Evolutionary conservation across 345 rosid genomes (phyloP), one percentile per base, ranked within the genome.

Genomic region (Moringa oleifera): DNA sequence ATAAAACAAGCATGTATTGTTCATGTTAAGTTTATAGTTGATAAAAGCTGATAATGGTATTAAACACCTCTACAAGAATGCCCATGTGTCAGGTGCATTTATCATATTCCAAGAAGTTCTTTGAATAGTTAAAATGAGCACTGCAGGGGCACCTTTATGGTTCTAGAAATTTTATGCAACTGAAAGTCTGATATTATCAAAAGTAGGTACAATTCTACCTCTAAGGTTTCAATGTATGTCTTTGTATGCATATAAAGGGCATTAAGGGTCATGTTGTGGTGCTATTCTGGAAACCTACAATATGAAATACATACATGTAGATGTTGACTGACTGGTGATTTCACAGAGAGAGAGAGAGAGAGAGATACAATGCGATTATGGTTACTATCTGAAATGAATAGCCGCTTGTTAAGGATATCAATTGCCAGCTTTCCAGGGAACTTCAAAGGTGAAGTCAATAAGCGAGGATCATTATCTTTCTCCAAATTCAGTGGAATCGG

Each of bases 331-430:
- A 41, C 47, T 16, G 47, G 13, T 33, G 37, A 41, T 15, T 41
- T 33, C 11, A 33, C 11, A 33, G 37, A 33, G 12, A 11, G 47
- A 5, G 13, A n/a, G 65, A 59, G 57, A 71, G 49, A 62, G 75
- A 65, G 63, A 77, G 50, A 19, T 86, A 89, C 98, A 53, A 89
- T 86, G 68, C 97, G 91, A 79, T 93, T 89, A 68, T 93, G 98
- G 78, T 93, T 89, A 74, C 98, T 87, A 73, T 93, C 98, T 51
- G 97, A 90, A 73, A 93, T 87, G 79, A 93, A 93, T 31, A 92
- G 85, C 47, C 98, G 79, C 58, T 84, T 87, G 81, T 89, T 92
- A 73, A 89, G 86, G 46, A 76, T 65, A 79, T 93, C 98, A 66
- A 90, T 68, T 0, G 94, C 94, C 80, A 93, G 72, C 81, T 93